Percentiles rank a stretch among this genome's conserved stretches.
phyloP scores from a whole-genome alignment of 1,139 yeast species.

The Kurtzmaniella quercitrusa region DNA sequence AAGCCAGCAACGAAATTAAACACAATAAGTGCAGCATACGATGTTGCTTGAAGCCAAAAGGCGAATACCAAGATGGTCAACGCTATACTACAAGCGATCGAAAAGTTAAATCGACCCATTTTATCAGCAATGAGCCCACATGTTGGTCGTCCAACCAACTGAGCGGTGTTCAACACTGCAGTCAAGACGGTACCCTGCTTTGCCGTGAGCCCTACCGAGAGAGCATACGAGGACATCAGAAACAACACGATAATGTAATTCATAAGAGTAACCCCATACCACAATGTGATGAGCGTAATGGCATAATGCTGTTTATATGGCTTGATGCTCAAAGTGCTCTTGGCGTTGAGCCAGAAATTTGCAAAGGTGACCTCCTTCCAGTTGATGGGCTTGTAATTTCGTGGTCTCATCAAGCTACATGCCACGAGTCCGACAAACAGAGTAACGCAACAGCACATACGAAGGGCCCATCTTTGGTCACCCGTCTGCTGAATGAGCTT shows the following conservation, averaged over 20 bases:
- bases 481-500: slow-evolving; percentile 47
- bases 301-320: slow-evolving; percentile 31
- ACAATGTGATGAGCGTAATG: slow-evolving; percentile 40
- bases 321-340: slow-evolving; percentile 23
- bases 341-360: slow-evolving; percentile 17
- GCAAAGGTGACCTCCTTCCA: slow-evolving; percentile 15
- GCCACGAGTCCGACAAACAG: slow-evolving; percentile 33
- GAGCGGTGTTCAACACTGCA: slow-evolving; percentile 61
- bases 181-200: slow-evolving; percentile 58
- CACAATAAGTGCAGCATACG: slow-evolving; percentile 48
- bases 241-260: slow-evolving; percentile 60
- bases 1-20: slow-evolving; percentile 53
- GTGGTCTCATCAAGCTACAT: slow-evolving; percentile 40
- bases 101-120: slow-evolving; percentile 54
- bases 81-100: slow-evolving; percentile 27
- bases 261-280: slow-evolving; percentile 54
- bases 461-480: slow-evolving; percentile 61
- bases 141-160: slow-evolving; percentile 60
- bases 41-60: slow-evolving; percentile 53
- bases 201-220: slow-evolving; percentile 51
- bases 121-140: slow-evolving; percentile 57
- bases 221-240: slow-evolving; percentile 58
- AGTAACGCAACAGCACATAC: slow-evolving; percentile 54
- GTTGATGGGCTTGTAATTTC: slow-evolving; percentile 33
- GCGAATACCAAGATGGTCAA: slow-evolving; percentile 37